These are phyloP conservation scores for Mycogone perniciosa DNA, from an alignment of 2,329 filamentous ascomycete species.

Conservation along the genomic window DNA sequence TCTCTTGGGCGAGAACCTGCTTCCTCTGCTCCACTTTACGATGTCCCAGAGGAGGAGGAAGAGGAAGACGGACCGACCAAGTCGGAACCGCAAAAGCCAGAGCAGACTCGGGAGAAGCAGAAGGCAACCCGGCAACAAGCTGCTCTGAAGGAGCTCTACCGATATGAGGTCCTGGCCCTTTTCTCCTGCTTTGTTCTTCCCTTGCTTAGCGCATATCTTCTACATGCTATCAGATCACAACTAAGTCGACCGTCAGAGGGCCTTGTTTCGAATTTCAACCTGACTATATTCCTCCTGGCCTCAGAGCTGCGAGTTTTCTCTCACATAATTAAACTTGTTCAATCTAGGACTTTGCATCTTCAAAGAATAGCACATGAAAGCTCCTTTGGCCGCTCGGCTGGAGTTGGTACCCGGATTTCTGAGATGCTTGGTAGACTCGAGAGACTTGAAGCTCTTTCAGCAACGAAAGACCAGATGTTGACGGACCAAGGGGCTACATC, in stretches of 20 bases:
- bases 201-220: constrained; percentile 69
- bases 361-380: constrained; percentile 63
- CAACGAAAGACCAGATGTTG: constrained; percentile 20
- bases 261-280: constrained; percentile 85
- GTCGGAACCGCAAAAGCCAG: constrained; percentile 7
- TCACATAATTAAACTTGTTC: constrained; percentile 74
- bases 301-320: constrained; percentile 79
- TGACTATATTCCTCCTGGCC: constrained; percentile 82
- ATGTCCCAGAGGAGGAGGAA: constrained; percentile 39
- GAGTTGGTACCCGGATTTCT: constrained; percentile 38
- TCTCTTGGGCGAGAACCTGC: constrained; percentile 17
- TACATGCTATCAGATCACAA: constrained; percentile 74
- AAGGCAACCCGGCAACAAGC: constrained; percentile 24
- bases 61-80: not conserved
- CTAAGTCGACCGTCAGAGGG: constrained; percentile 79
- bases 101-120: not conserved
- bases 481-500: constrained; percentile 23
- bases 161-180: constrained; percentile 70
- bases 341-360: constrained; percentile 71
- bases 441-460: constrained; percentile 55
- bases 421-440: constrained; percentile 62
- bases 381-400: constrained; percentile 31
- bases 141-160: constrained; percentile 59
- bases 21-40: constrained; percentile 26
- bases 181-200: constrained; percentile 74